These are phyloP conservation scores for Aquilaria agallochum DNA, from an alignment of 441 rosid species.

Conservation along the genomic window DNA sequence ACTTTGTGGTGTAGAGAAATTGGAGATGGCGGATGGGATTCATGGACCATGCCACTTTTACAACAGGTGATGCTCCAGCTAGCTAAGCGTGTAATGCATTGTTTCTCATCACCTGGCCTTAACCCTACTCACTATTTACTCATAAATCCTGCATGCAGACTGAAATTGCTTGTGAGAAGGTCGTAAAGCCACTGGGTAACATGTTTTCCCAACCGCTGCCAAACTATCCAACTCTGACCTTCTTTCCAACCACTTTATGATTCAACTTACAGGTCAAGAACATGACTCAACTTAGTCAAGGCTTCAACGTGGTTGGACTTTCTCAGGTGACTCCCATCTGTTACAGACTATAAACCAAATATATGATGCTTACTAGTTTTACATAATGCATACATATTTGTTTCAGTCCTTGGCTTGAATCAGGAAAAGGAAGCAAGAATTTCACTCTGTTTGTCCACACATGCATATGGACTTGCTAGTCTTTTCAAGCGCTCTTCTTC, in stretches of 20 bases:
- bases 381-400: no score
- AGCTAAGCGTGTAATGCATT: background rate
- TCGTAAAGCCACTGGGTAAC: slow-evolving; percentile 25
- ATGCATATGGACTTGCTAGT: no score
- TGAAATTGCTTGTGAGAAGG: slow-evolving; percentile 78
- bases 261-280: slow-evolving; percentile 54
- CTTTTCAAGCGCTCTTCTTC: no score
- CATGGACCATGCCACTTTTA: slow-evolving; percentile 80
- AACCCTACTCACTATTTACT: background rate
- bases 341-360: no score
- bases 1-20: slow-evolving; percentile 46
- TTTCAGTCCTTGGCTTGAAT: no score
- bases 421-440: no score
- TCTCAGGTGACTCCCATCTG: slow-evolving; percentile 56
- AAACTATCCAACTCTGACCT: slow-evolving; percentile 12
- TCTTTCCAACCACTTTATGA: background rate
- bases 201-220: slow-evolving; percentile 10
- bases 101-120: slow-evolving; percentile 3
- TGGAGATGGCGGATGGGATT: slow-evolving; percentile 90
- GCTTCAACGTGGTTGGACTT: slow-evolving; percentile 83
- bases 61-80: slow-evolving; percentile 45
- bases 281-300: slow-evolving; percentile 62
- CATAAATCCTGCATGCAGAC: slow-evolving; percentile 53
- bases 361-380: no score
- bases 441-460: no score